Evolutionary conservation across 2,329 filamentous ascomycete genomes (phyloP), one percentile per base, ranked within the genome.

Genomic region (Aspergillus quadrilineatus): DNA sequence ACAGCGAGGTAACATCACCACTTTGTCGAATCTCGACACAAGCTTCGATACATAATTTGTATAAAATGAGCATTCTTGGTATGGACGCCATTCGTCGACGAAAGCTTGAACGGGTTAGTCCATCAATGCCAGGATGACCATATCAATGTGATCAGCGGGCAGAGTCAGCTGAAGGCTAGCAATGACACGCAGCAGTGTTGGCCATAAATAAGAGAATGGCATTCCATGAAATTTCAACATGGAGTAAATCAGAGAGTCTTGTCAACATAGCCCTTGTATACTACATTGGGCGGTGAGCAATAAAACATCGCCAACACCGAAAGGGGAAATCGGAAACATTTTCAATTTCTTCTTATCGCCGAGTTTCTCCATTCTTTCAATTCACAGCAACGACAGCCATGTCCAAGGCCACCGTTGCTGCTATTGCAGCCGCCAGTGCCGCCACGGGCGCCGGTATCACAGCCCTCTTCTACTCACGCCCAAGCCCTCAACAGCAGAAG

Each of bases 391-490:
- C 15, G n/a, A 14, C 56, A 74, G 80, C 57, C 63, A 93, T 93
- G 89, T 92, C 89, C 57, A 93, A 92, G 74, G 81, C 86, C 26
- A 91, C 88, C 34, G 69, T 93, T 65, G 88, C 88, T 63, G 81
- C 90, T 59, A 87, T 92, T 67, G 89, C 89, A 66, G 88, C 86
- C 61, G 82, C 89, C 68, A 86, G 89, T 72, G 89, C 89, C 64
- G 87, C 87, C 72, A 86, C 88, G 52, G 89, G 89, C 59, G 89
- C 89, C 56, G 88, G 88, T 57, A 76, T 89, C 57, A 92, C 89
- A 43, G 81, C 81, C 56, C 81, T 89, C 30, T 80, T 87, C 59
- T 83, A 89, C 76, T 87, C 82, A 77, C 55, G 65, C 41, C 59
- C 60, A 60, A 55, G 62, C 28, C 58, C 59, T 58, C 68, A 62